phyloP scores from a whole-genome alignment of 106 monocot species.

The Dendrobium nobile region DNA sequence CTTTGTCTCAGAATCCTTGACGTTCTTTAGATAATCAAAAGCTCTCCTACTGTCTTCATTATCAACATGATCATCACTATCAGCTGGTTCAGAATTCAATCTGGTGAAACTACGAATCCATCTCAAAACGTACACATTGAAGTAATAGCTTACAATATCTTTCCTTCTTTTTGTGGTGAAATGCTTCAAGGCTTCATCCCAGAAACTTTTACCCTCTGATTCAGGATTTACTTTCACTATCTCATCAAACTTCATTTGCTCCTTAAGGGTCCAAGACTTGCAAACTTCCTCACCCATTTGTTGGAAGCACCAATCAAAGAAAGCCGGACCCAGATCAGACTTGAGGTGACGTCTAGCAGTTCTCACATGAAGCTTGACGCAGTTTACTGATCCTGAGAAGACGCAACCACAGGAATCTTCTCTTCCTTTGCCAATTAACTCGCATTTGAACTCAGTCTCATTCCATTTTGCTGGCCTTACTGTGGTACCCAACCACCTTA shows the following conservation, averaged over 20 bases:
- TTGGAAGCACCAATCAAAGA: constrained; percentile 45
- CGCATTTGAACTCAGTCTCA: neutral
- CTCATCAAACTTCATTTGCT: constrained; percentile 40
- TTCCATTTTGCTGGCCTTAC: constrained; percentile 40
- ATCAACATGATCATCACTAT: constrained; percentile 50
- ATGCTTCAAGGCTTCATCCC: constrained; percentile 30
- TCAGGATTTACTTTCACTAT: constrained; percentile 32
- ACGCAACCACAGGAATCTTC: constrained; percentile 34
- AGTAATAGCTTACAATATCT: constrained; percentile 60
- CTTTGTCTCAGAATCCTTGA: constrained; percentile 4
- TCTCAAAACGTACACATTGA: constrained; percentile 63
- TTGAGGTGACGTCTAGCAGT: constrained; percentile 36
- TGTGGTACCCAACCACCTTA: constrained; percentile 49
- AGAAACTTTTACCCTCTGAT: constrained; percentile 36
- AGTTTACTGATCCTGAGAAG: constrained; percentile 39
- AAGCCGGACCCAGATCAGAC: constrained; percentile 52
- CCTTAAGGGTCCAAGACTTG: constrained; percentile 39
- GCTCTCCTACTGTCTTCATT: constrained; percentile 20
- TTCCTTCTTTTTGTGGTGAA: constrained; percentile 43
- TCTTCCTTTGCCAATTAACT: constrained; percentile 33
- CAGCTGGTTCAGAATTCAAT: constrained; percentile 13
- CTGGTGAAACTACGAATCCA: constrained; percentile 47
- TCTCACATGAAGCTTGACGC: constrained; percentile 49
- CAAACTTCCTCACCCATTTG: constrained; percentile 74
- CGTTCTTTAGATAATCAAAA: constrained; percentile 1